These are phyloP conservation scores for Fraxinus albicans DNA, from an alignment of 305 asterid genomes.

Conservation along the genomic window DNA sequence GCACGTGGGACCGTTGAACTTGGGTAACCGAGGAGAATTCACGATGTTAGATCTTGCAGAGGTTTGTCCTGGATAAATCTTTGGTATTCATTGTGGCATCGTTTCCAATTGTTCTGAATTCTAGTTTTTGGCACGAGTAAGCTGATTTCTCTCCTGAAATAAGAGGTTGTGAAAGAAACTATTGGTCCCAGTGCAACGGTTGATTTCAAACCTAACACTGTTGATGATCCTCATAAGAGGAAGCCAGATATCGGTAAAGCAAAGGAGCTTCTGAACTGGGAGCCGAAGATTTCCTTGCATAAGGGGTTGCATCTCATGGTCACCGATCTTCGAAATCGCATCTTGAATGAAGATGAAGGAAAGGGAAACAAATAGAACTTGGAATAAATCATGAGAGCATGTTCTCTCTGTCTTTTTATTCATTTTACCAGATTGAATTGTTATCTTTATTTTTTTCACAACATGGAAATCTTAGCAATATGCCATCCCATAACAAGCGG, in stretches of 20 bases:
- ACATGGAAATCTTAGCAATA: constrained; percentile 9
- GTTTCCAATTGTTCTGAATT: neutral
- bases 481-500: neutral
- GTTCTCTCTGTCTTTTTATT: constrained; percentile 17
- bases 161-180: constrained; percentile 85
- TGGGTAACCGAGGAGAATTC: constrained; percentile 95
- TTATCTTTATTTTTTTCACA: constrained; percentile 7
- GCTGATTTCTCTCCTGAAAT: constrained; percentile 5
- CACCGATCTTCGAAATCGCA: constrained; percentile 77
- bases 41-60: constrained; percentile 88
- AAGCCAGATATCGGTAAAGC: constrained; percentile 91
- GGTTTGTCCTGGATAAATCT: constrained; percentile 42
- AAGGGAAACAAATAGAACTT: constrained; percentile 56
- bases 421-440: neutral
- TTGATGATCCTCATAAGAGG: constrained; percentile 95
- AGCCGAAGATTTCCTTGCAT: constrained; percentile 72
- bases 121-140: neutral
- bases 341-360: constrained; percentile 94
- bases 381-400: constrained; percentile 1
- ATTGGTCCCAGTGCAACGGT: constrained; percentile 78
- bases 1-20: constrained; percentile 90
- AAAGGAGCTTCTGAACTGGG: constrained; percentile 89
- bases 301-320: constrained; percentile 97
- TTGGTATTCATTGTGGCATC: neutral
- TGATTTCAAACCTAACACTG: constrained; percentile 85